Base-by-base conservation (phyloP, 1,284 basidiomycete genomes). In the Coniferiporia weirii region DNA sequence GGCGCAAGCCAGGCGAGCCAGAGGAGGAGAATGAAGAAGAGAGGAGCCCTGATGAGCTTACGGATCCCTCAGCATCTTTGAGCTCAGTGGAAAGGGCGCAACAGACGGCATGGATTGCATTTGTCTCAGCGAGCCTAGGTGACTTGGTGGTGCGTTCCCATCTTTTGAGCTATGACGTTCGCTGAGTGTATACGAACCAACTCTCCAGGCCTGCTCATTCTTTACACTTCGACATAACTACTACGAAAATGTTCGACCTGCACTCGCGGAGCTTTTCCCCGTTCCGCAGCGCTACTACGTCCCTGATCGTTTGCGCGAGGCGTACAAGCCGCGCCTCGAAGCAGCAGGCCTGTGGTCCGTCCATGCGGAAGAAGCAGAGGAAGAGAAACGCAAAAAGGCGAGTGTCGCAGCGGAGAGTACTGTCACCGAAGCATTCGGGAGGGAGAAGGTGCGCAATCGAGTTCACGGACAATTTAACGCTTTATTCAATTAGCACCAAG, bases 231-330 rank as follows among this genome's bases (percentile, higher is more conserved):
- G 79, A 40, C 73, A 74, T 43, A 92, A 92, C 64, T 91, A 86
- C 78, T 72, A 68, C 63, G 72, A 73, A 9, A 65, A 87, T 53
- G 86, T 79, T 1, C 77, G 77, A 52, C 79, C 78, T 2, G 70
- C 76, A 0, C 71, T 91, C 34, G 80, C 77, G 0, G 76, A 79
- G 12, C 70, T 83, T 63, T 80, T 89, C 57, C 77, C 83, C 13
- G 60, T 86, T 2, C 89, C 88, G 1, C 85, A 87, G 64, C 78
- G 81, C 5, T 91, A 89, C 67, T 92, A 86, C 65, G 79, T 89
- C 1, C 85, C 89, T 0, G 67, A 70, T 6, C 79, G 88, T 15
- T 77, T 91, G 48, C 79, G 87, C 32, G 74, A 79, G 32, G 69
- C 76, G 8, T 79, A 85, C 63, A 76, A 72, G 61, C 74, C 79